Percentiles rank a stretch among this genome's conserved stretches.
Conservation (phyloP, 78 protist species). For the Dictyostelium capitatum region DNA sequence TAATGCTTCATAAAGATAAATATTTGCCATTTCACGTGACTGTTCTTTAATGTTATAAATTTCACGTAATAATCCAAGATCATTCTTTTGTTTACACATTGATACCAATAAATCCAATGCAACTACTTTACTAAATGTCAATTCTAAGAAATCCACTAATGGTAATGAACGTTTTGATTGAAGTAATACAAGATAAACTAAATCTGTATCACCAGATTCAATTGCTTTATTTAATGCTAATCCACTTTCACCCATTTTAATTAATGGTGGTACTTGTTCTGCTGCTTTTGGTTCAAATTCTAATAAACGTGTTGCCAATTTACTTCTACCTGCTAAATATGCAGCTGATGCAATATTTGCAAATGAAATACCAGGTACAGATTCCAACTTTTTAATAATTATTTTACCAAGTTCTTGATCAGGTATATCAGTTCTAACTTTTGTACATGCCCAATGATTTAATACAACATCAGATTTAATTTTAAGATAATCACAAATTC, state of each 20-base stretch:
- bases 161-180: neutral
- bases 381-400: constrained; percentile 76
- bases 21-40: constrained; percentile 28
- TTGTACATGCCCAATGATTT: constrained; percentile 80
- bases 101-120: constrained; percentile 67
- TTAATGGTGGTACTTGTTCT: constrained; percentile 93
- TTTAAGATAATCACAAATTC: constrained; percentile 83
- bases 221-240: constrained; percentile 91
- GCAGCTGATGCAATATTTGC: constrained; percentile 90
- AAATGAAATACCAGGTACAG: constrained; percentile 88
- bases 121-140: constrained; percentile 37
- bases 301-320: constrained; percentile 87
- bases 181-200: constrained; percentile 55
- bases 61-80: constrained; percentile 15
- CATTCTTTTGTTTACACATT: constrained; percentile 71
- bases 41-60: constrained; percentile 32
- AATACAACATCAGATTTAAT: constrained; percentile 73
- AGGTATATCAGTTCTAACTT: constrained; percentile 44
- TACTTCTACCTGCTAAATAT: neutral
- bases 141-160: constrained; percentile 20
- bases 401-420: constrained; percentile 39
- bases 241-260: constrained; percentile 84
- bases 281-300: constrained; percentile 94
- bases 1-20: constrained; percentile 23
- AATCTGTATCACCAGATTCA: constrained; percentile 90